Base-by-base conservation (phyloP, 768 basidiomycete genomes). In the Suillus placidus region DNA sequence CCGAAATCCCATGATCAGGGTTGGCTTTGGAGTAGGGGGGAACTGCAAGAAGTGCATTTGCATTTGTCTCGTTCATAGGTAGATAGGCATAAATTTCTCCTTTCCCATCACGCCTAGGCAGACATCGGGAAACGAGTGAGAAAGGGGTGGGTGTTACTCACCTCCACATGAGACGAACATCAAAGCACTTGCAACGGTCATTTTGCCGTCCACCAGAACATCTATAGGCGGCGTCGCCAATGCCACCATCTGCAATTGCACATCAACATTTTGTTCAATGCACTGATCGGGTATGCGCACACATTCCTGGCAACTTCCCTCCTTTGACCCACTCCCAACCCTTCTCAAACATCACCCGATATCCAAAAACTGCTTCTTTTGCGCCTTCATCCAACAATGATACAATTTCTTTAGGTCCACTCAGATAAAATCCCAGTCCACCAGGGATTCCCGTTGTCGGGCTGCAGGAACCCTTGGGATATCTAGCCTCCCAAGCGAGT, bases 151-250 rank as follows among this genome's bases (percentile, higher is more conserved):
- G 14, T 14, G 18, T 5, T 4, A 67, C 79, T 18, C 64, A 87
- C 87, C 89, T 82, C 90, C 90, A 93, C 92, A 93, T 93, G 16
- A 88, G 80, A 8, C 91, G 80, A 2, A 90, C 71, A 70, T 87
- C 79, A 74, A 93, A 92, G 73, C 91, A 92, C 58, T 82, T 80
- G 72, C 86, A 88, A 20, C 92, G 80, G 23, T 84, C 75, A 2
- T 85, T 77, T 70, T 89, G 80, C 20, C 91, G 78, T 3, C 91
- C 92, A 4, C 91, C 92, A 0, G 87, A 84, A 71, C 91, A 92
- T 1, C 81, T 78, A 69, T 89, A 91, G 9, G 91, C 84, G 6
- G 79, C 71, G 20, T 85, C 81, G 2, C 87, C 85, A 1, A 82
- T 74, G 0, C 88, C 88, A 6, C 88, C 88, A 67, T 83, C 87